Conservation (phyloP, 257 asterid species). For the Hygrophila difformis region DNA sequence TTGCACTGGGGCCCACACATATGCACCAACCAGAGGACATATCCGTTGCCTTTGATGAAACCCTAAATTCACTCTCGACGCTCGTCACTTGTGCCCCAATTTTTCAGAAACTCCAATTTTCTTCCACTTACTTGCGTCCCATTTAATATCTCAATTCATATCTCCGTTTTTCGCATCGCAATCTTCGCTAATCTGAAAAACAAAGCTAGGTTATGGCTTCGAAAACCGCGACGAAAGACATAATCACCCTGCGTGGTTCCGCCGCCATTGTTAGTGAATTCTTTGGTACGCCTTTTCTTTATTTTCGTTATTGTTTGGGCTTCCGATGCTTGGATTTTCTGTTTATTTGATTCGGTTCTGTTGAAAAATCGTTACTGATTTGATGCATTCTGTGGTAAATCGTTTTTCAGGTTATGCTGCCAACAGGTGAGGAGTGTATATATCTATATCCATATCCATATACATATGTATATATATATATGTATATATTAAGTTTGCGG, state of each 20-base stretch:
- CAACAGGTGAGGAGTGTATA: constrained; percentile 74
- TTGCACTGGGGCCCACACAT: not conserved
- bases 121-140: too few species aligned
- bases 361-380: constrained; percentile 9
- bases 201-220: constrained; percentile 49
- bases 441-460: too few species aligned
- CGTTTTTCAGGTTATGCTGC: constrained; percentile 79
- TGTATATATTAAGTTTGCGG: too few species aligned
- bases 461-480: too few species aligned
- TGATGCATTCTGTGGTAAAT: constrained; percentile 6
- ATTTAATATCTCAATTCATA: too few species aligned
- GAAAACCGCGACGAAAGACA: constrained; percentile 65
- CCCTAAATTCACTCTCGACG: not conserved
- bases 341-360: not conserved
- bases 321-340: not conserved
- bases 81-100: too few species aligned
- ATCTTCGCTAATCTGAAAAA: not conserved
- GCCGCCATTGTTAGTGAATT: constrained; percentile 88
- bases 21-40: too few species aligned
- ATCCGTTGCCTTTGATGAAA: constrained; percentile 7
- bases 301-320: not conserved
- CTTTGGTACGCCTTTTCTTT: constrained; percentile 41
- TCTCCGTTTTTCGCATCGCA: not conserved
- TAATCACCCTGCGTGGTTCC: constrained; percentile 90
- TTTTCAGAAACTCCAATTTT: too few species aligned